Evolutionary conservation across 2,329 filamentous ascomycete species (phyloP), one percentile per base, ranked within the genome.

Genomic region (Fusarium sulawesiense): DNA sequence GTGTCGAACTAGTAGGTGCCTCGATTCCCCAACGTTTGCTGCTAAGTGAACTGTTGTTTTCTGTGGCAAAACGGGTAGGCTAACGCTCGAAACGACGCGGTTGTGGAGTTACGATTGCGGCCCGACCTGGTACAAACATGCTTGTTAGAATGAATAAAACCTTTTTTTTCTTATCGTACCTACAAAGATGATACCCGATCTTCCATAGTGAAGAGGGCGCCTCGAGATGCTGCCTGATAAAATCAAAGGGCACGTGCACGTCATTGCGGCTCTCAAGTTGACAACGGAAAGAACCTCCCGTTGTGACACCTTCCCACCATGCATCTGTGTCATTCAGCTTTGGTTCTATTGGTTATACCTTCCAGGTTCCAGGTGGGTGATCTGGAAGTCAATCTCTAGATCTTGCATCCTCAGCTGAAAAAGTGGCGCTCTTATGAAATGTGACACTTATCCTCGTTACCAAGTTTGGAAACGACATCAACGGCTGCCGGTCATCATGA

Each of bases 381-480:
- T 25, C 20, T 14, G n/a, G 6, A 37, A 67, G n/a, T 25, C 29
- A 42, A 46, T 54, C 34, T 25, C 27, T 11, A 27, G 53, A 37
- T 53, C 49, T 29, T 20, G 30, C 23, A 29, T 21, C 21, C 32
- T 16, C 14, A 37, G 14, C 42, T n/a, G 46, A 34, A 66, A 66
- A 25, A 8, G 25, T 25, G 14, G 50, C 13, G 29, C 53, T 67
- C 48, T 23, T 16, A 9, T 37, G 25, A 41, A 37, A 37, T 55
- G 34, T 40, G 34, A 50, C n/a, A 14, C 7, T 32, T n/a, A n/a
- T n/a, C n/a, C n/a, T n/a, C n/a, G n/a, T n/a, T n/a, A n/a, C n/a
- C n/a, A n/a, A n/a, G 47, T 47, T 47, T 64, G 46, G 37, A 59
- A 59, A 49, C 46, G n/a, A 55, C 63, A 64, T 64, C 51, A 64